Base-by-base conservation (phyloP, 169 alveolate species). In the Plasmodium falciparum region DNA sequence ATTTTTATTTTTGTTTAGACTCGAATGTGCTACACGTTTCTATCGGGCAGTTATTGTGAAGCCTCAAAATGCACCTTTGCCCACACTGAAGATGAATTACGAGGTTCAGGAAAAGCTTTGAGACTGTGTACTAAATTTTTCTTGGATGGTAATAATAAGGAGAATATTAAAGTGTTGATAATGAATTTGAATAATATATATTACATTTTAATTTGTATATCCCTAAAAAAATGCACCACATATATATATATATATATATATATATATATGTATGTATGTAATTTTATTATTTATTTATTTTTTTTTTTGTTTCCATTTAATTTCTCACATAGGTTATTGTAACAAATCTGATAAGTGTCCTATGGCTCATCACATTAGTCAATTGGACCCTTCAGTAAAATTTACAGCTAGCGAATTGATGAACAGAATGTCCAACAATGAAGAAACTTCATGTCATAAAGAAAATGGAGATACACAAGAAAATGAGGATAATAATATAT, bases 31-130 rank as follows among this genome's bases (percentile, higher is more conserved):
- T 75, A 75, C 13, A 75, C 89, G 13, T 75, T 75, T 45, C 43
- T 75, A 22, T 75, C 89, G 1, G 89, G 89, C 1, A 75, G 89
- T 63, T 75, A 75, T 47, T 75, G 89, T 54, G 89, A 75, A 63
- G 89, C 89, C 5, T 75, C 89, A 17, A 75, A 75, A 20, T 75
- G 89, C 17, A 75, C 89, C 0, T 75, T 75, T 45, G 89, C 89
- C 2, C 89, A 75, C 22, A 75, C 89, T 47, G 89, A 75, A 69
- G 89, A 75, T 22, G 89, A 75, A 63, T 67, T 75, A 4, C 26
- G 89, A 63, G 89, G 89, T 3, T 75, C 89, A 13, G 89, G 89
- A 39, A 75, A 75, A 50, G 89, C 89, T 22, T 50, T 75, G 8
- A 62, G 89, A 33, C 13, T 75, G 50, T 75, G 89, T 52, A 75